phyloP scores from a whole-genome alignment of 495 filamentous ascomycete species.

The Trichoderma virens region DNA sequence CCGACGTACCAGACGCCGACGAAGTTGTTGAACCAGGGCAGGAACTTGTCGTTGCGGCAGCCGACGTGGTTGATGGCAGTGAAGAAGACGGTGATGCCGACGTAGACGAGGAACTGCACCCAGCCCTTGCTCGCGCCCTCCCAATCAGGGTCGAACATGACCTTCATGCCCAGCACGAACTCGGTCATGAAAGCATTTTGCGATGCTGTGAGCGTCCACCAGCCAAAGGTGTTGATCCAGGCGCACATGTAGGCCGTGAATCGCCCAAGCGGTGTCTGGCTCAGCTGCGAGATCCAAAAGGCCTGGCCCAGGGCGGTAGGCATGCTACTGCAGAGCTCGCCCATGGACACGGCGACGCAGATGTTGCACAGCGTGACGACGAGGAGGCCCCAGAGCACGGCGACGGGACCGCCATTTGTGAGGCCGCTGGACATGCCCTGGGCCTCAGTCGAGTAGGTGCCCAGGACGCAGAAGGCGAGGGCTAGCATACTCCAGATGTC shows the following conservation, averaged over 20 bases:
- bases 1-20: constrained; percentile 40
- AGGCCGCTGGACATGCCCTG: constrained; percentile 31
- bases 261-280: constrained; percentile 27
- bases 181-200: constrained; percentile 42
- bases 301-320: constrained; percentile 39
- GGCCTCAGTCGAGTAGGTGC: constrained; percentile 40
- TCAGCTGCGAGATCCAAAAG: constrained; percentile 38
- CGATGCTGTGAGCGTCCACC: constrained; percentile 40
- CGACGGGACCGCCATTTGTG: constrained; percentile 36
- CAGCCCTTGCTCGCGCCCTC: constrained; percentile 31
- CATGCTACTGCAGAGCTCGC: constrained; percentile 43
- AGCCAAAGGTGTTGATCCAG: constrained; percentile 43
- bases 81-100: constrained; percentile 31
- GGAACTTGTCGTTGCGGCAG: constrained; percentile 36
- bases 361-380: constrained; percentile 37
- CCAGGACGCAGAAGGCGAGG: constrained; percentile 38
- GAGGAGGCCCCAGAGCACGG: constrained; percentile 39
- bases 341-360: constrained; percentile 38
- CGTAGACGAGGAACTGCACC: constrained; percentile 39
- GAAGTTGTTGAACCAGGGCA: constrained; percentile 42
- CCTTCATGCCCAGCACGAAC: constrained; percentile 39
- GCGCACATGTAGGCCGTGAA: constrained; percentile 40
- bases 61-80: constrained; percentile 38
- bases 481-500: constrained; percentile 29
- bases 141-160: constrained; percentile 35